Percentiles rank a stretch among this genome's conserved stretches.
Conservation (phyloP, 2,329 filamentous ascomycete genomes). For the Penicillium olsonii region DNA sequence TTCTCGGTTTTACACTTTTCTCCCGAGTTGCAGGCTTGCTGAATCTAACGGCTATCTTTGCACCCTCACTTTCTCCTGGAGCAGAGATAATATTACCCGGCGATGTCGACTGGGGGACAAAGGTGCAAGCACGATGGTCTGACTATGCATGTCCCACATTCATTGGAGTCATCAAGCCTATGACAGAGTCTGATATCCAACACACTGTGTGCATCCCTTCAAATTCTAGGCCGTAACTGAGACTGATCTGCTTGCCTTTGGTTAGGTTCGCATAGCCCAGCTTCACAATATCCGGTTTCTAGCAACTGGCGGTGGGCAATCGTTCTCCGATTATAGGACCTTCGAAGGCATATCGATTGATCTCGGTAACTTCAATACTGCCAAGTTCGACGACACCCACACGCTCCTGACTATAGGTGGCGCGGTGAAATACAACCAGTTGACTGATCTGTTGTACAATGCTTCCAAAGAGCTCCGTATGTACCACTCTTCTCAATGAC, state of each 20-base stretch:
- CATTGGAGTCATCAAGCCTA: not conserved
- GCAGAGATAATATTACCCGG: not conserved
- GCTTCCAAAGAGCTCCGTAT: not conserved
- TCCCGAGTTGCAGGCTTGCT: not conserved
- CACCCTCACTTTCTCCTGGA: not conserved
- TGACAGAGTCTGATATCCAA: not conserved
- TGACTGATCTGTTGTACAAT: not conserved
- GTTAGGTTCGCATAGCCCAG: not conserved
- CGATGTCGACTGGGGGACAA: not conserved
- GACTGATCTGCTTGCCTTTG: not conserved
- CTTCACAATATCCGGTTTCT: not conserved
- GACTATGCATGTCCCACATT: not conserved
- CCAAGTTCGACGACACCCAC: not conserved
- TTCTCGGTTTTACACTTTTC: not conserved
- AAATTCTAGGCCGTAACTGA: not conserved
- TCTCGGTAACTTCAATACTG: not conserved
- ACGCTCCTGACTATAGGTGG: not conserved
- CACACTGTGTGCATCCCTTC: not conserved
- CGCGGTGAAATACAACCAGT: not conserved
- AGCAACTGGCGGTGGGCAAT: not conserved
- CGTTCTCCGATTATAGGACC: not conserved
- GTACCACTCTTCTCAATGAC: not conserved
- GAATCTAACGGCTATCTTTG: not conserved
- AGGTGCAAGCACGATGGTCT: not conserved
- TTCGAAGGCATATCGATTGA: not conserved